phyloP scores from a whole-genome alignment of 768 basidiomycete species.

The Heimioporus sp. region DNA sequence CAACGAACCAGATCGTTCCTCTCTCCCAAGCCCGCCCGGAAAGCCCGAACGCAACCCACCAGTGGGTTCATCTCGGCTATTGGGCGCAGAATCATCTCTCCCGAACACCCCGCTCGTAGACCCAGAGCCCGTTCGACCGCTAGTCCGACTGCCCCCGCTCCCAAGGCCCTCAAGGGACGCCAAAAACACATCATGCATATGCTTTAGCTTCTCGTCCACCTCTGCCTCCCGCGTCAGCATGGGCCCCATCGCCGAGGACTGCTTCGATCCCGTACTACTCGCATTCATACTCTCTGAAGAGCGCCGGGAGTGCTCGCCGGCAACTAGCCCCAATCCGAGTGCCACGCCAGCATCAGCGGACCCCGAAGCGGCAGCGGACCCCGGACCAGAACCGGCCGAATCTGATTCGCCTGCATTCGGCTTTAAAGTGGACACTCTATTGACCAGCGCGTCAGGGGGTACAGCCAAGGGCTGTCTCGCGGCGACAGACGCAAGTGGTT shows the following conservation, averaged over 20 bases:
- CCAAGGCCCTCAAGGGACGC: slow-evolving; percentile 62
- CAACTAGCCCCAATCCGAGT: slow-evolving; percentile 16
- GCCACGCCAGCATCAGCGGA: background rate
- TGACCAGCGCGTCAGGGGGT: background rate
- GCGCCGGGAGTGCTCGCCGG: slow-evolving; percentile 16
- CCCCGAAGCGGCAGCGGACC: slow-evolving; percentile 1
- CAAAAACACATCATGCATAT: slow-evolving; percentile 69
- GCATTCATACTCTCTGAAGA: slow-evolving; percentile 17
- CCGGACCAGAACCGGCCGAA: slow-evolving; percentile 1
- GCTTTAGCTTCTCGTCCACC: slow-evolving; percentile 59
- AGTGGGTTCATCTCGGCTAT: slow-evolving; percentile 5
- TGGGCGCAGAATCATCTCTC: slow-evolving; percentile 2
- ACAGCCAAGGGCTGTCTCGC: slow-evolving; percentile 12
- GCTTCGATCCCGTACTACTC: slow-evolving; percentile 20
- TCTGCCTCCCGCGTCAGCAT: slow-evolving; percentile 67
- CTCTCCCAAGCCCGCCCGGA: slow-evolving; percentile 19
- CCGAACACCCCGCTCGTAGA: slow-evolving; percentile 9
- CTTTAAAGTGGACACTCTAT: background rate
- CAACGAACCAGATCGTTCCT: slow-evolving; percentile 29
- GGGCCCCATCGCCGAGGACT: slow-evolving; percentile 37
- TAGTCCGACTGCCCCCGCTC: slow-evolving; percentile 30
- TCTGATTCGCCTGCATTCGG: slow-evolving; percentile 12
- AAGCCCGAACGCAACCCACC: slow-evolving; percentile 8
- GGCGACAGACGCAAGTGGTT: slow-evolving; percentile 45
- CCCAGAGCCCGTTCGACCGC: slow-evolving; percentile 3